Evolutionary conservation across 2,329 filamentous ascomycete genomes (phyloP).

Genomic region (Colletotrichum chrysophilum): DNA sequence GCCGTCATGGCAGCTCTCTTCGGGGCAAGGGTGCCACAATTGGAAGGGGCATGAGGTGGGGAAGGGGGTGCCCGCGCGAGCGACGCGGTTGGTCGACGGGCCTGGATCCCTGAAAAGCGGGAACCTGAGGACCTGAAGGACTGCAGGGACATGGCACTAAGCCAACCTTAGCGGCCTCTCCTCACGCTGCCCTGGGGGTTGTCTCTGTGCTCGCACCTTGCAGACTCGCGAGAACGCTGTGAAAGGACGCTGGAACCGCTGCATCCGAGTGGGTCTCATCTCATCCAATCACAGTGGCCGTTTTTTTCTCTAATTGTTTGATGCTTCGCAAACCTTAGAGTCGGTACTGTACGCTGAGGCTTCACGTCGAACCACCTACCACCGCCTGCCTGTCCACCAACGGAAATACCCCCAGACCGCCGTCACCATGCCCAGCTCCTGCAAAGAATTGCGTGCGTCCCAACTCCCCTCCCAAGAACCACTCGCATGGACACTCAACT

Average conservation of each 20-base stretch:
- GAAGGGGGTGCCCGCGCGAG: not conserved
- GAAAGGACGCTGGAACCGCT: not conserved
- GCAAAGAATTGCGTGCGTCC: constrained; percentile 88
- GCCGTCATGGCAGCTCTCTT: not conserved
- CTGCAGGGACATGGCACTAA: constrained; percentile 6
- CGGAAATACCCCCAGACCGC: constrained; percentile 12
- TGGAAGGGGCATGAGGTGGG: not conserved
- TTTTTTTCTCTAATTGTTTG: not conserved
- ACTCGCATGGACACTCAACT: not conserved
- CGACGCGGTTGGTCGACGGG: constrained; percentile 9
- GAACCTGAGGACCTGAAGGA: not conserved
- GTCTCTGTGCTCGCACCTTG: not conserved
- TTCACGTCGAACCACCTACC: constrained; percentile 9
- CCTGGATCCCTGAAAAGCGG: constrained; percentile 1
- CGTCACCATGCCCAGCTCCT: constrained; percentile 85
- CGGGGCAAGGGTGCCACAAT: not conserved
- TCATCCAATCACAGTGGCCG: not conserved
- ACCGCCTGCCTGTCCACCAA: not conserved
- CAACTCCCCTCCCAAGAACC: not conserved
- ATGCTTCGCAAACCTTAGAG: constrained; percentile 26
- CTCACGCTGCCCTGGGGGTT: not conserved
- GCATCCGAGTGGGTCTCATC: not conserved
- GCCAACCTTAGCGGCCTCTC: not conserved
- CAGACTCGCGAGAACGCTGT: not conserved
- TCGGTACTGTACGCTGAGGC: not conserved